Evolutionary conservation across 148 eudicot genomes (phyloP).

Genomic region (Fagopyrum homotropicum): DNA sequence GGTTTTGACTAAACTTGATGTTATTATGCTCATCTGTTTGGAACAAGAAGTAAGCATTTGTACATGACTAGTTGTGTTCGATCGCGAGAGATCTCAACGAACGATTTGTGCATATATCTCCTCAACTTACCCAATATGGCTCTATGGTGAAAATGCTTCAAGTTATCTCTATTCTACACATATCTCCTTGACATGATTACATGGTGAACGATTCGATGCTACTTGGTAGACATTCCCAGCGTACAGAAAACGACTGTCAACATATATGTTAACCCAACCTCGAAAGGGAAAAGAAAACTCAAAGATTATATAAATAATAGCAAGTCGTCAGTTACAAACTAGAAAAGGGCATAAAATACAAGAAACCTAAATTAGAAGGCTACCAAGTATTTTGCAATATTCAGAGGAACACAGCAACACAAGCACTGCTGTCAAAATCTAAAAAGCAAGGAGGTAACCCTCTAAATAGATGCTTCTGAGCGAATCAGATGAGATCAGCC

Average conservation of each 20-base stretch:
- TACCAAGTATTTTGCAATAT: not conserved
- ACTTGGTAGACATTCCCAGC: not conserved
- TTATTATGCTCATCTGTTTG: too few species aligned
- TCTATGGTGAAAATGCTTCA: too few species aligned
- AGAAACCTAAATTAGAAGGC: not conserved
- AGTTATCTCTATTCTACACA: too few species aligned
- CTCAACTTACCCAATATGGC: too few species aligned
- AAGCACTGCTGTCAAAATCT: not conserved
- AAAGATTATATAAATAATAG: not conserved
- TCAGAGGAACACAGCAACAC: not conserved
- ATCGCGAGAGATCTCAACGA: too few species aligned
- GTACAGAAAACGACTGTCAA: not conserved
- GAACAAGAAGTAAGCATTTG: too few species aligned
- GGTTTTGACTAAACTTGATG: too few species aligned
- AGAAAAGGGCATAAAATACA: not conserved
- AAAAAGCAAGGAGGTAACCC: not conserved
- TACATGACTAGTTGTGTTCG: too few species aligned
- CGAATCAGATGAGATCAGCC: constrained; percentile 35
- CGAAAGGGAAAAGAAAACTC: not conserved
- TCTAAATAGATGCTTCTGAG: not conserved
- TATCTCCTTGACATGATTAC: too few species aligned
- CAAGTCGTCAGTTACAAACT: not conserved
- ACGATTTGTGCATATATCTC: too few species aligned
- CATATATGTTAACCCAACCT: not conserved
- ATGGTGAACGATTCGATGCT: too few species aligned